Conservation (phyloP, 257 asterid genomes). For the Ehretia macrophylla region DNA sequence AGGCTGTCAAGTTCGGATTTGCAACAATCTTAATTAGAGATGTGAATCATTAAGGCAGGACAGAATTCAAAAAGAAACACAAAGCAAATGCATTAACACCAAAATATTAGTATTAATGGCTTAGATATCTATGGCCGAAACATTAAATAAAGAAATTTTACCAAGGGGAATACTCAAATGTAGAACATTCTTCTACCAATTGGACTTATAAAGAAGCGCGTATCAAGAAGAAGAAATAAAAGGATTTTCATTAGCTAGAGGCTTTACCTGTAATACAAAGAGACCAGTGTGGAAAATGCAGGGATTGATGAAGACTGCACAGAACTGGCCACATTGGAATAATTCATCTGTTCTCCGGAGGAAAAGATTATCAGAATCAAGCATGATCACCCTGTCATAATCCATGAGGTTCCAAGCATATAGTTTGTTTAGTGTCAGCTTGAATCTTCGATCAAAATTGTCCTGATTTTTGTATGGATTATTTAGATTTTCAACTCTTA, state of each 20-base stretch:
- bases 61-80: too few relatives aligned
- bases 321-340: constrained; percentile 79
- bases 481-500: constrained; percentile 51
- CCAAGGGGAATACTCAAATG: not conserved
- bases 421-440: constrained; percentile 61
- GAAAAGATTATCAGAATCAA: constrained; percentile 78
- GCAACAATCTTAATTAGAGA: too few relatives aligned
- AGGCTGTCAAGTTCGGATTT: constrained; percentile 35
- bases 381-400: constrained; percentile 72
- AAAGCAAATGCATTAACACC: not conserved
- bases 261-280: constrained; percentile 64
- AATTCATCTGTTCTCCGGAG: constrained; percentile 59
- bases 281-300: constrained; percentile 90
- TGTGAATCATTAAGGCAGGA: too few relatives aligned
- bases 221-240: not conserved
- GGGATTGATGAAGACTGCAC: constrained; percentile 81
- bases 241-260: not conserved
- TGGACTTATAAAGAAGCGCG: not conserved
- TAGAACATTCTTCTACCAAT: not conserved
- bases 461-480: constrained; percentile 51
- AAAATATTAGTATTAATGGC: too few relatives aligned
- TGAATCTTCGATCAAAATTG: constrained; percentile 51
- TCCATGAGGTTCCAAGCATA: constrained; percentile 78
- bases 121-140: too few relatives aligned
- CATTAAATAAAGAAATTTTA: too few relatives aligned